Conservation (phyloP, 1,284 basidiomycete genomes). For the Apiotrichum gracile region DNA sequence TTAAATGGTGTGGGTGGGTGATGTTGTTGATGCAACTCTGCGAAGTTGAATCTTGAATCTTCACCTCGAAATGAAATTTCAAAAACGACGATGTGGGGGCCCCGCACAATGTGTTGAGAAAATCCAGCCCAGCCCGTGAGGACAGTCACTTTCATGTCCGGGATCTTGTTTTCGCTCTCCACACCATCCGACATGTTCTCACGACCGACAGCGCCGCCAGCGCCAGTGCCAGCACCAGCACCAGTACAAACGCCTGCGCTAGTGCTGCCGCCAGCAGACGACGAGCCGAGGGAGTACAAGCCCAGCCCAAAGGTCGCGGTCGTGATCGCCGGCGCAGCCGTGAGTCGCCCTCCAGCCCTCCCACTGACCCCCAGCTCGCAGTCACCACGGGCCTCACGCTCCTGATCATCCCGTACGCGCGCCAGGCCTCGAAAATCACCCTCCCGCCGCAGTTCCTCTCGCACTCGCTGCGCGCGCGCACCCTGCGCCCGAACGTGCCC, state of each 20-base stretch:
- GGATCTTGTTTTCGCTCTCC: not conserved
- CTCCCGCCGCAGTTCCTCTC: conserved; percentile 25
- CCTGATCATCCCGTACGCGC: conserved; percentile 31
- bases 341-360: conserved; percentile 11
- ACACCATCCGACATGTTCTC: not conserved
- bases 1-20: not conserved
- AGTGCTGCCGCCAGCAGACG: not conserved
- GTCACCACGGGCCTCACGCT: conserved; percentile 34
- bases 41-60: not conserved
- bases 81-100: not conserved
- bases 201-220: not conserved
- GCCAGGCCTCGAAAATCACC: conserved; percentile 27
- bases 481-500: conserved; percentile 1
- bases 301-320: conserved; percentile 36
- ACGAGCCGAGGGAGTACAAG: conserved; percentile 7
- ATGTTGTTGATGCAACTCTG: not conserved
- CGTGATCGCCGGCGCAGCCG: conserved; percentile 37
- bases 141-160: not conserved
- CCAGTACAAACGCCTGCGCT: too few relatives aligned
- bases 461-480: conserved; percentile 11
- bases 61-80: not conserved
- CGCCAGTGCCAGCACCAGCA: too few relatives aligned
- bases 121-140: not conserved
- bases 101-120: not conserved
- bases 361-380: conserved; percentile 21